Evolutionary conservation across 768 basidiomycete genomes (phyloP).

Genomic region (Trametes meyenii): DNA sequence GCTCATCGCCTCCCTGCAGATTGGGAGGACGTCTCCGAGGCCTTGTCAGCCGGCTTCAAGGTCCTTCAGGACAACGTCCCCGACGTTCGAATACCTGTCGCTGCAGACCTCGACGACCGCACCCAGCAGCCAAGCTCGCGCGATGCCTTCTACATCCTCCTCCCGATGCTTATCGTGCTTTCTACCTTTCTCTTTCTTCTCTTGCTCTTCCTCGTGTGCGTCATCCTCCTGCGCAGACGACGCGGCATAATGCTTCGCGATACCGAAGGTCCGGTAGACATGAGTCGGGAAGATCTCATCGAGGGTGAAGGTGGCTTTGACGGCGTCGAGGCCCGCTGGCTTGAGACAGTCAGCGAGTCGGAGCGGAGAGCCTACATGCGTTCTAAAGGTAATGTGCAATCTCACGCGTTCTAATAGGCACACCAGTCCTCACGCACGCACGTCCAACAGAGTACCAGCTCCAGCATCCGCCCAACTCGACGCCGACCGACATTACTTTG

Average conservation of each 20-base stretch:
- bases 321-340: slow-evolving; percentile 90
- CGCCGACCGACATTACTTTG: slow-evolving; percentile 95
- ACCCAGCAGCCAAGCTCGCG: slow-evolving; percentile 32
- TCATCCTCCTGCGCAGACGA: slow-evolving; percentile 79
- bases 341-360: slow-evolving; percentile 75
- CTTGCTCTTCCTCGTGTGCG: slow-evolving; percentile 86
- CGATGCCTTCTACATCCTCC: slow-evolving; percentile 81
- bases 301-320: slow-evolving; percentile 94
- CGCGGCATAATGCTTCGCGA: slow-evolving; percentile 81
- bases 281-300: slow-evolving; percentile 88
- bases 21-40: slow-evolving; percentile 23
- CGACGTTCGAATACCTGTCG: not conserved
- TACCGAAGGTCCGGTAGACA: slow-evolving; percentile 89
- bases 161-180: slow-evolving; percentile 92
- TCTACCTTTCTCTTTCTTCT: slow-evolving; percentile 92
- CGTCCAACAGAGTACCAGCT: slow-evolving; percentile 66
- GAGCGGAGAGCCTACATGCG: slow-evolving; percentile 73
- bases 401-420: not conserved
- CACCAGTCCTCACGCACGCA: slow-evolving; percentile 3
- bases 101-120: slow-evolving; percentile 14
- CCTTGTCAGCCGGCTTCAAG: slow-evolving; percentile 20
- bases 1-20: slow-evolving; percentile 6
- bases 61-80: slow-evolving; percentile 16
- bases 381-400: slow-evolving; percentile 72
- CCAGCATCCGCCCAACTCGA: slow-evolving; percentile 94